Percentiles rank a stretch among this genome's conserved stretches.
Evolutionary conservation across 2,329 filamentous ascomycete species (phyloP).

Genomic region (Cyphellophora attinorum): DNA sequence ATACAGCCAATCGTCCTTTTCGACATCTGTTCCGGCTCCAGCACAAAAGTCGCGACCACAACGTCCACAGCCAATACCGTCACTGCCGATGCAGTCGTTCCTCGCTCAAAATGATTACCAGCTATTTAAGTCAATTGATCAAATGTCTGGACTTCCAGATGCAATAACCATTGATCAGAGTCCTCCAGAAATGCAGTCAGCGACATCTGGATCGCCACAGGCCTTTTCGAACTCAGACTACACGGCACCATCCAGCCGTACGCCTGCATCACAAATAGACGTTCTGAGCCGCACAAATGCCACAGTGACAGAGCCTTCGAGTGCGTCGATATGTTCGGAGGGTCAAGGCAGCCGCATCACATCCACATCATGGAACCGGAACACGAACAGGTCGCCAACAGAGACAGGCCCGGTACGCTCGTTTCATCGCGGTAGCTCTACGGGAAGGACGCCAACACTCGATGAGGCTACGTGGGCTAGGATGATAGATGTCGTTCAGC

Average conservation of each 20-base stretch:
- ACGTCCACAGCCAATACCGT: neutral
- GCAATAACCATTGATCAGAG: neutral
- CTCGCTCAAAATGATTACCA: neutral
- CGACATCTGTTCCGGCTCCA: neutral
- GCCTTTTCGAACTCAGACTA: neutral
- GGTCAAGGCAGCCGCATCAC: neutral
- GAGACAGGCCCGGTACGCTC: slow-evolving; percentile 3
- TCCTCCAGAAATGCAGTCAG: neutral
- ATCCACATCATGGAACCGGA: neutral
- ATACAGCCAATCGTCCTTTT: neutral
- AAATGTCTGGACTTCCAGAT: neutral
- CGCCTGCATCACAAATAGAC: no score
- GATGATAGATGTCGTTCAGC: slow-evolving; percentile 43
- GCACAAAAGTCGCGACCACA: neutral
- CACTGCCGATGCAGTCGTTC: neutral
- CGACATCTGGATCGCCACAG: neutral
- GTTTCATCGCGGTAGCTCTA: neutral
- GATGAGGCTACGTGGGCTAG: slow-evolving; percentile 25
- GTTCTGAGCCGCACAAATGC: no score
- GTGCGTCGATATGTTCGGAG: no score
- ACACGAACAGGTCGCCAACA: neutral
- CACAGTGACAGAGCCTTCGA: no score
- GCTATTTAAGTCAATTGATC: neutral
- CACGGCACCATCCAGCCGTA: neutral
- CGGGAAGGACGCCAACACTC: slow-evolving; percentile 17